Conservation (phyloP, 192 early-diverging fungal genomes). For the Dispira parvispora region DNA sequence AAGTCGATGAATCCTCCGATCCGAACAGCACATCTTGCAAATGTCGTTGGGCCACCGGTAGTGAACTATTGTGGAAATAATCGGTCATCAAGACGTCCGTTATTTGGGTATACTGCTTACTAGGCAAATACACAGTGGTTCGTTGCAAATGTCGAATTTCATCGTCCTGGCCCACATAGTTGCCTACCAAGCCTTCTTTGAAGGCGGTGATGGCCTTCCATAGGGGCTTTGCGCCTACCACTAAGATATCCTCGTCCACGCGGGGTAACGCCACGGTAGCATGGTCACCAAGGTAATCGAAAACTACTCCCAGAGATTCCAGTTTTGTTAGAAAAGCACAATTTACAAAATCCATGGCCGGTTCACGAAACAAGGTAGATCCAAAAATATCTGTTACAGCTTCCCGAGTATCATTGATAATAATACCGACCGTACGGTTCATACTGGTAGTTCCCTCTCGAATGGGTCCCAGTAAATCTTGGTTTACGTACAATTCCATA, state of each 20-base stretch:
- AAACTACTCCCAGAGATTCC: slow-evolving; percentile 17
- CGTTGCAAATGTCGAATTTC: not conserved
- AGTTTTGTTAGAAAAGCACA: slow-evolving; percentile 28
- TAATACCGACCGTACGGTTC: slow-evolving; percentile 22
- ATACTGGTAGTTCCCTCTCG: slow-evolving; percentile 16
- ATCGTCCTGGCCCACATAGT: slow-evolving; percentile 19
- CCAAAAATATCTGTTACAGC: slow-evolving; percentile 21
- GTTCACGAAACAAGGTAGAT: slow-evolving; percentile 16
- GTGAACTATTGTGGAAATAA: not conserved
- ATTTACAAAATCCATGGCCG: slow-evolving; percentile 27
- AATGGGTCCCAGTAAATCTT: slow-evolving; percentile 22
- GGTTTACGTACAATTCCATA: slow-evolving; percentile 15
- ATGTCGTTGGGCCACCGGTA: not conserved
- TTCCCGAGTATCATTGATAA: slow-evolving; percentile 19
- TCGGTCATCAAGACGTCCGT: not conserved
- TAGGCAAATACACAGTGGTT: not conserved
- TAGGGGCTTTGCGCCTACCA: slow-evolving; percentile 15
- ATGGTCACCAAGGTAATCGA: slow-evolving; percentile 21
- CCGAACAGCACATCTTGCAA: not conserved
- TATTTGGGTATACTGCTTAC: not conserved
- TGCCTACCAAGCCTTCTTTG: slow-evolving; percentile 18
- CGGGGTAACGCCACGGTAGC: slow-evolving; percentile 20
- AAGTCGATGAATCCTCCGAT: not conserved
- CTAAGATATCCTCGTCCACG: slow-evolving; percentile 16
- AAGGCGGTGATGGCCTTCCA: slow-evolving; percentile 16